Evolutionary conservation across 345 rosid species (phyloP).

Genomic region (Eucalyptus marginata): DNA sequence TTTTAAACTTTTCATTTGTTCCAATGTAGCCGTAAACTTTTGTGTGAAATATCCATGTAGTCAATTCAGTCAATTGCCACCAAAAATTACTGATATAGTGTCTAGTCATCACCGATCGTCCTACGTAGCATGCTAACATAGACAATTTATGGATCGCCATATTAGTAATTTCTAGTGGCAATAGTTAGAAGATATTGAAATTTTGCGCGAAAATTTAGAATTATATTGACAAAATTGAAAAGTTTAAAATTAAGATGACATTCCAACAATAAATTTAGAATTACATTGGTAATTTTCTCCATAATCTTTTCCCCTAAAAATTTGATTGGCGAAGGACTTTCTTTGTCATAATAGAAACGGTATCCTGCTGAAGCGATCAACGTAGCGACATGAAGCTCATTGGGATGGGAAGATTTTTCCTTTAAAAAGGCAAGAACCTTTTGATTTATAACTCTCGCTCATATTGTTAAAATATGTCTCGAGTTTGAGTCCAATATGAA

Average conservation of each 20-base stretch:
- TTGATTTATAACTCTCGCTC: background rate
- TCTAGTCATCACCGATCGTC: too few species aligned
- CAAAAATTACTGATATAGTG: too few species aligned
- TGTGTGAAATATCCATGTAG: background rate
- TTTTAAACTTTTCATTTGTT: background rate
- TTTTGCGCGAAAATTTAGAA: background rate
- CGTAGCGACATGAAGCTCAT: background rate
- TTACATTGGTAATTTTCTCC: background rate
- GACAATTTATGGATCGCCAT: background rate
- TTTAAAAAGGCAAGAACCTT: background rate
- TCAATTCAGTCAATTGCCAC: background rate
- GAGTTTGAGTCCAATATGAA: too few species aligned
- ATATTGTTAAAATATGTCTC: too few species aligned
- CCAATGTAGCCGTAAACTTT: background rate
- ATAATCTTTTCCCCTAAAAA: background rate
- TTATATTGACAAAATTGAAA: background rate
- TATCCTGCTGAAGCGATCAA: background rate
- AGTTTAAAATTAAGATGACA: accelerated
- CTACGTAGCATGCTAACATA: too few species aligned
- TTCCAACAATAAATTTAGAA: background rate
- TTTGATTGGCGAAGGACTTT: background rate
- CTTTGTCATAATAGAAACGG: background rate
- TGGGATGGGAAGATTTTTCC: background rate
- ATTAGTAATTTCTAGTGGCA: background rate
- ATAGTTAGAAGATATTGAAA: background rate